Evolutionary conservation across 2,329 filamentous ascomycete species (phyloP).

Genomic region (Truncatella angustata): DNA sequence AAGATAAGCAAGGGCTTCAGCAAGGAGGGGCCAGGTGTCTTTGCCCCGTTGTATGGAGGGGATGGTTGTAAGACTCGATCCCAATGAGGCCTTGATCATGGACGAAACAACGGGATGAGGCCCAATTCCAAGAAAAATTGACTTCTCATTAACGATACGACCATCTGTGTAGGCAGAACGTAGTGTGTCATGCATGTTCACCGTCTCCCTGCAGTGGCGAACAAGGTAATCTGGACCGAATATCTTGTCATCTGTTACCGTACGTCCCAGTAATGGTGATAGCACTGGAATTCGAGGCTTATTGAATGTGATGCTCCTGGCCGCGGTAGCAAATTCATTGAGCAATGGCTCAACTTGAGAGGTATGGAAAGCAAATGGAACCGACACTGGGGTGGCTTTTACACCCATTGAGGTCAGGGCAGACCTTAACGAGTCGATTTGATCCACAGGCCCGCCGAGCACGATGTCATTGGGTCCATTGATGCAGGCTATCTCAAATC

Average conservation of each 20-base stretch:
- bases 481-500: slow-evolving; percentile 60
- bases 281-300: neutral
- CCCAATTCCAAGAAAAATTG: neutral
- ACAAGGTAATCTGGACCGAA: slow-evolving; percentile 16
- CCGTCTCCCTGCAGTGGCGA: slow-evolving; percentile 29
- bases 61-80: neutral
- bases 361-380: slow-evolving; percentile 10
- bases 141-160: neutral
- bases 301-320: neutral
- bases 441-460: slow-evolving; percentile 31
- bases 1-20: neutral
- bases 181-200: slow-evolving; percentile 10
- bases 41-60: neutral
- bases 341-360: slow-evolving; percentile 7
- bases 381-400: neutral
- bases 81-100: neutral
- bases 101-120: neutral
- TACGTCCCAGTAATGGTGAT: slow-evolving; percentile 15
- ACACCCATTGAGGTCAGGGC: neutral
- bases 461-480: slow-evolving; percentile 72
- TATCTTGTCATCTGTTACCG: neutral
- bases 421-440: neutral
- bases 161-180: neutral
- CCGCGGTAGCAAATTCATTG: neutral
- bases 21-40: neutral